Evolutionary conservation across 1,284 basidiomycete genomes (phyloP), one percentile per base, ranked within the genome.

Genomic region (Chalciporus sp.): DNA sequence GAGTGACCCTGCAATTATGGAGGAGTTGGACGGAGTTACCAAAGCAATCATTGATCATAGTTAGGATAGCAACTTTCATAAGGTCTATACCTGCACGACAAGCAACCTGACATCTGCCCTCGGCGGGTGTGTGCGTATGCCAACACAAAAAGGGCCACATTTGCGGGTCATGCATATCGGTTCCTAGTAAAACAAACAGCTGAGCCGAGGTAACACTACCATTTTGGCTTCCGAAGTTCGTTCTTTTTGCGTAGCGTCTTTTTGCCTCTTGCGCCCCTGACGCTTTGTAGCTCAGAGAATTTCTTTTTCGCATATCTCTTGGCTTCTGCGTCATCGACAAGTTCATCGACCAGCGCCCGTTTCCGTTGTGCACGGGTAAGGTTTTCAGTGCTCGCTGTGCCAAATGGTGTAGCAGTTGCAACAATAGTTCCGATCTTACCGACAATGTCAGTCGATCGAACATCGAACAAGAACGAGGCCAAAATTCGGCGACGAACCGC

Each of bases 261-360:
- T 57, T 83, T 80, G 10, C 92, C 93, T 66, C 79, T 86, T 42
- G 86, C 85, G 51, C 85, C 88, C 61, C 88, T 81, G 55, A 83
- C 82, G 27, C 72, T 68, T 72, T 95, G 91, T 54, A 97, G 72
- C 59, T 96, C 93, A 56, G 83, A 83, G 72, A 95, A 98, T 76
- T 98, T 98, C 75, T 87, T 86, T 77, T 98, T 98, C 39, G 95
- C 92, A 69, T 97, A 98, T 52, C 86, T 80, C 62, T 85, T 86
- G 17, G 92, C 84, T 68, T 92, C 88, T 2, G 90, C 86, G 73
- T 98, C 95, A 59, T 89, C 86, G 47, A 98, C 84, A 17, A 98
- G 76, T 66, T 94, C 91, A 59, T 95, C 91, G 20, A 99, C 92
- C 44, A 98, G 78, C 14, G 89, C 91, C 61, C 86, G 79, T 70